Base-by-base conservation (phyloP, 441 rosid genomes). In the Syzygium malaccense region DNA sequence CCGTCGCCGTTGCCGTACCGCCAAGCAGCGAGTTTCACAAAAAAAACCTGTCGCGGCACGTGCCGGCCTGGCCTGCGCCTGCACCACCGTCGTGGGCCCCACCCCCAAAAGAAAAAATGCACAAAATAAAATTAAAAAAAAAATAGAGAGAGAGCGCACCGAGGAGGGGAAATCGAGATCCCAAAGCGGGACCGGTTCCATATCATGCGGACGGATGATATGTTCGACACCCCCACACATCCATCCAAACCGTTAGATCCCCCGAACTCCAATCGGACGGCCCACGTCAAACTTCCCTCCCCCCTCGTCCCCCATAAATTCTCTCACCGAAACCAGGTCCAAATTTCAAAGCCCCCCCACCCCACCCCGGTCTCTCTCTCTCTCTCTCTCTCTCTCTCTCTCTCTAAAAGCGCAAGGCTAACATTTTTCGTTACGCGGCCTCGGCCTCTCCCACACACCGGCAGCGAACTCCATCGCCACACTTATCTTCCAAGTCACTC, bases 31-130 rank as follows among this genome's bases (percentile, higher is more conserved):
- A 25, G 17, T 87, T 14, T 53, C 30, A 80, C 55, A 30, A 88
- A 90, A 86, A 51, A 32, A 60, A 30, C 7, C 57, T 8, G 49
- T 33, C 62, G 83, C 83, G 92, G 95, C 97, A 95, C 96, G 96
- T 94, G 99, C 95, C 95, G 93, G 91, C 92, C 93, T 91, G 93
- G 91, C 91, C 83, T 75, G 83, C 83, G 6, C 90, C 17, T 37
- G n/a, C 83, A 12, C 51, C 83, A 23, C 83, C 5, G n/a, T 7
- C 83, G n/a, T 23, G 51, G 51, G 83, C 51, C 83, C 83, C 83
- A 25, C 28, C 80, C 15, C 28, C 45, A 1, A 2, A 32, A 64
- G 8, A 41, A 41, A 5, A 41, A 5, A 41, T n/a, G 45, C 45
- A 41, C 45, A 8, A 32, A 7, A 30, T 1, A 30, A n/a, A n/a